Evolutionary conservation across 352 stramenopile species (phyloP), one percentile per base, ranked within the genome.

Genomic region (Albugo laibachii): DNA sequence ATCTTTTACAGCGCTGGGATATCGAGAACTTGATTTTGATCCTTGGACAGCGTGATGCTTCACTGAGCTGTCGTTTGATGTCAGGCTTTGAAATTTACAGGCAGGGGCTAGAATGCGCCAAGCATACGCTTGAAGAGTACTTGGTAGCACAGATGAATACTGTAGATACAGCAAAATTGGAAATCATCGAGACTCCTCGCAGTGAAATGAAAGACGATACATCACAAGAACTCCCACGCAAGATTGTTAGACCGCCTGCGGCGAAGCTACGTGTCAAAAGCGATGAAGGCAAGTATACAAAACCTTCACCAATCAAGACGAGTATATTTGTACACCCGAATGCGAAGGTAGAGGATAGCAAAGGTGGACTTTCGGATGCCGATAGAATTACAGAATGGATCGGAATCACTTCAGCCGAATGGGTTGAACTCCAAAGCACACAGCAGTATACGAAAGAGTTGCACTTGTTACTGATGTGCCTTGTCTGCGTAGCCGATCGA

Each of bases 1-100:
- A 89, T 42, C 40, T 89, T n/a, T 57, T 92, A 42, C 68, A 82
- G 52, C 66, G 69, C 39, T 89, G 80, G 80, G 66, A 89, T 38
- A 69, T 89, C 8, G 63, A 69, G 40, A 85, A 83, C 49, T 58
- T 84, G 2, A 47, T 78, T 41, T 47, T 92, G 0, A 49, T 87
- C 10, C 68, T 89, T 11, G 73, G 62, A 10, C 55, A 76, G 1
- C 55, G 66, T 31, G 76, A 89, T 19, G 63, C 61, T n/a, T 81
- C 69, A 47, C 54, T 87, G 14, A 76, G 62, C 42, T 65, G 66
- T 0, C 67, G 67, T 1, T 57, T 87, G 8, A 72, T 82, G 13
- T 72, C 69, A 20, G 54, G 63, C 2, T 31, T 31, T 8, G 66
- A 88, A 37, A 50, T 78, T 11, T 89, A 69, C 64, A 80, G 79